phyloP scores from a whole-genome alignment of 805 yeast genomes.

The Komagataella pastoris region DNA sequence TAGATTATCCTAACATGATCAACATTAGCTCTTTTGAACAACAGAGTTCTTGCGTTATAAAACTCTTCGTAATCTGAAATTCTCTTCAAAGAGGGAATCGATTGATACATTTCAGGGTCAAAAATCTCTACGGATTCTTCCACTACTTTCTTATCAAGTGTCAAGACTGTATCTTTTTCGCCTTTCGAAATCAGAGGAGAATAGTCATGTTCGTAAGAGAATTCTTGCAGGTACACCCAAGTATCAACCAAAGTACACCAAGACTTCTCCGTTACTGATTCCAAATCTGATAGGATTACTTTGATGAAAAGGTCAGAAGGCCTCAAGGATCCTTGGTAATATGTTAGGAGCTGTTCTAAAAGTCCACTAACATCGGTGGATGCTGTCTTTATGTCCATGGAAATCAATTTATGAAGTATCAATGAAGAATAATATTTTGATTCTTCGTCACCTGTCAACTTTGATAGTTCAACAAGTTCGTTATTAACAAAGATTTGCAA shows the following conservation, averaged over 20 bases:
- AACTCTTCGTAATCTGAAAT: neutral
- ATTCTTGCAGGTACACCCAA: neutral
- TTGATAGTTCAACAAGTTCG: slow-evolving; percentile 22
- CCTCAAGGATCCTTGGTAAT: slow-evolving; percentile 51
- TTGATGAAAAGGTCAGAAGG: slow-evolving; percentile 53
- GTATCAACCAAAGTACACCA: neutral
- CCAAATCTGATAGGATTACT: slow-evolving; percentile 41
- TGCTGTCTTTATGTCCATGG: slow-evolving; percentile 34
- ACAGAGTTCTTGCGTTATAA: neutral
- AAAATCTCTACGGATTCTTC: neutral
- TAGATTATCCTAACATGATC: slow-evolving; percentile 19
- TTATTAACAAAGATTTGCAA: slow-evolving; percentile 55
- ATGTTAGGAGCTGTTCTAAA: slow-evolving; percentile 33
- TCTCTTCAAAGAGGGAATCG: neutral
- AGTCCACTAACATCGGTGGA: slow-evolving; percentile 31
- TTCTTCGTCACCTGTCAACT: slow-evolving; percentile 11
- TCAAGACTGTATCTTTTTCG: neutral
- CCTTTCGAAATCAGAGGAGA: neutral
- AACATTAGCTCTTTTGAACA: neutral
- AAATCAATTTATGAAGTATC: slow-evolving; percentile 28
- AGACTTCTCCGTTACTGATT: slow-evolving; percentile 16
- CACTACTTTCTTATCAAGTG: neutral
- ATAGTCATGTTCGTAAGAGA: neutral
- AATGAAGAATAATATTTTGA: slow-evolving; percentile 24
- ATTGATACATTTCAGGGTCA: neutral